A percentile compares a stretch with the other conserved stretches of the same genome.
phyloP scores from a whole-genome alignment of 768 basidiomycete species.

The Collybia sordida region DNA sequence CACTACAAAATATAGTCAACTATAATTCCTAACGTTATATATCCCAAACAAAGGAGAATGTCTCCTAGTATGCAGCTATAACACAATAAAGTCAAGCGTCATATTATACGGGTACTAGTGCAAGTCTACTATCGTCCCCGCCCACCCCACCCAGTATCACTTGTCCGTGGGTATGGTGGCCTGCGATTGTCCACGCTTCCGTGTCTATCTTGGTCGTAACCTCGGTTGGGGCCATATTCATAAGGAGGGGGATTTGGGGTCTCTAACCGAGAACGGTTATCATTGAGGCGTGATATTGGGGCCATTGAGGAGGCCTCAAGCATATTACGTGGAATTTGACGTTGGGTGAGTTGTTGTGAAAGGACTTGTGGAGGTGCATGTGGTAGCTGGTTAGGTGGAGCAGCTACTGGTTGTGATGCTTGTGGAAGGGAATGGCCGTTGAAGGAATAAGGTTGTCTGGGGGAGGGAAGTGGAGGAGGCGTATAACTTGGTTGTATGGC shows the following conservation, averaged over 20 bases:
- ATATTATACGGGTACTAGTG: too few relatives aligned
- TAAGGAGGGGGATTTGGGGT: too few relatives aligned
- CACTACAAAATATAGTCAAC: background rate
- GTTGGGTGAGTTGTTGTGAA: background rate
- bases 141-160: background rate
- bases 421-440: background rate
- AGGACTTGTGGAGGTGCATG: background rate
- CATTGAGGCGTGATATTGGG: too few relatives aligned
- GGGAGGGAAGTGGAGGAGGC: conserved; percentile 23
- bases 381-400: too few relatives aligned
- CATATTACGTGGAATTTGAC: background rate
- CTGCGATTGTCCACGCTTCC: background rate
- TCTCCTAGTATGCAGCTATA: too few relatives aligned
- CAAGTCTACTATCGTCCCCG: background rate
- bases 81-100: too few relatives aligned
- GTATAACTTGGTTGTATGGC: conserved; percentile 2
- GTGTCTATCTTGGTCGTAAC: background rate
- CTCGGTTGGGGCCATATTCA: background rate
- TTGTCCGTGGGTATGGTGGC: background rate
- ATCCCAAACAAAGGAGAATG: too few relatives aligned
- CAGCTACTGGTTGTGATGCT: too few relatives aligned
- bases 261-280: too few relatives aligned
- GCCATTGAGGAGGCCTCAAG: too few relatives aligned
- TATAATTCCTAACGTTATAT: background rate
- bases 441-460: conserved; percentile 18